Base-by-base conservation (phyloP, 2,329 filamentous ascomycete genomes). In the Pseudogymnoascus sp. region DNA sequence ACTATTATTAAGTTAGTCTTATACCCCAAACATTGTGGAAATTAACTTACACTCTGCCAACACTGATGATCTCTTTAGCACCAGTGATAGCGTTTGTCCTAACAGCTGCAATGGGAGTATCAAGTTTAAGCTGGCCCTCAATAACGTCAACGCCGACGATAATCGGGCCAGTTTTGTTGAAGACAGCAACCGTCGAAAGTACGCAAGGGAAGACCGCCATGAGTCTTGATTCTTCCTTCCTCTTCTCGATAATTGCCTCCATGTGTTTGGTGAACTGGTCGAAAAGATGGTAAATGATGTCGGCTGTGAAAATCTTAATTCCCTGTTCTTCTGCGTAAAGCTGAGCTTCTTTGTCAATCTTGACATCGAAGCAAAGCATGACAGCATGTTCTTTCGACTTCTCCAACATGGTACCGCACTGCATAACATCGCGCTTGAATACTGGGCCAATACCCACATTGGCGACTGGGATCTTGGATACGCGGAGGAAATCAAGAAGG, bases 331-430 rank as follows among this genome's bases (percentile, higher is more conserved):
- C 91, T 9, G 95, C 95, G 71, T 97, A 96, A 8, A 85, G 83
- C 68, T 89, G 87, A 0, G 95, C 95, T 74, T 99, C 95, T 77
- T 96, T 97, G 79, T 99, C 95, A 14, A 99, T 91, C 80, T 97
- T 97, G 78, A 99, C 95, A 75, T 99, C 96, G 83, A 99, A 99
- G 76, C 95, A 97, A 60, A 99, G 87, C 95, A 99, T 99, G 74
- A 97, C 91, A n/a, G 95, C 95, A 70, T 88, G 96, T 74, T 99
- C 93, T 68, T 91, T 91, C 14, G 88, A 84, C 80, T 97, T 97
- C 78, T 99, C 95, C 72, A 97, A 76, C 95, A 99, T 99, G 69
- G 91, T 89, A 72, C 91, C 93, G 80, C 91, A 84, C 86, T 88
- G 93, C 84, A 97, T 95, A 62, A 99, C 90, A 77, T 99, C 95